Evolutionary conservation across 2,329 filamentous ascomycete genomes (phyloP).

Genomic region (Sclerotinia subarctica): DNA sequence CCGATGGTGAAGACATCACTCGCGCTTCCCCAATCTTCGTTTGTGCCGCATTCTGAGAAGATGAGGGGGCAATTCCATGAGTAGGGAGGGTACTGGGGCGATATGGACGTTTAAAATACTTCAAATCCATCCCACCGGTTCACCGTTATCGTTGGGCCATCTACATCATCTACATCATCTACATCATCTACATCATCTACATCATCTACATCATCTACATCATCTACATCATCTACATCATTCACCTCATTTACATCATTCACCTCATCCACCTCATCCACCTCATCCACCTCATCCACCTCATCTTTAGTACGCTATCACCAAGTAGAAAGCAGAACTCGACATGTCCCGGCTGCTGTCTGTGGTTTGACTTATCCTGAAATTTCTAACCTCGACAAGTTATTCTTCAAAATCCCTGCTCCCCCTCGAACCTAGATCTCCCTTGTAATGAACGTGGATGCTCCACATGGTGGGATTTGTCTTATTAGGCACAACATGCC

Average conservation of each 20-base stretch:
- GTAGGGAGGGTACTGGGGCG: not conserved
- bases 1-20: not conserved
- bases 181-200: no score
- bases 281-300: no score
- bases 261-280: no score
- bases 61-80: not conserved
- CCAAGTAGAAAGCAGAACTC: not conserved
- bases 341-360: not conserved
- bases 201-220: no score
- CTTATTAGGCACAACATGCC: conserved; percentile 9
- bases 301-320: not conserved
- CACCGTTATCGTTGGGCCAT: not conserved
- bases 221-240: no score
- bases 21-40: not conserved
- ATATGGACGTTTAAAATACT: not conserved
- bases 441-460: not conserved
- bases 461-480: not conserved
- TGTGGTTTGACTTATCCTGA: not conserved
- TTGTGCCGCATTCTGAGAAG: not conserved
- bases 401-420: not conserved
- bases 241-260: no score
- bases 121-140: not conserved
- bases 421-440: not conserved
- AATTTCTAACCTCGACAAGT: not conserved
- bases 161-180: no score